Evolutionary conservation across 306 rosid genomes (phyloP).

Genomic region (Prunus persica): Prunus_persica_NCBIv2 NC_034013.1:15363501-15364000

Average conservation of each 20-base stretch:
- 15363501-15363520: not conserved
- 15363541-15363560: not conserved
- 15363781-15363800: not conserved
- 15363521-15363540: not conserved
- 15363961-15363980: not conserved
- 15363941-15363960: not conserved
- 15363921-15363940: not conserved
- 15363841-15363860: not conserved
- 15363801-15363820: not conserved
- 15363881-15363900: not conserved
- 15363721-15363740: not conserved
- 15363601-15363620: not conserved
- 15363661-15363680: not conserved
- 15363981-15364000: not conserved
- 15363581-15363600: not conserved
- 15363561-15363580: constrained; percentile 4
- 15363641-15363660: not conserved
- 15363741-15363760: not conserved
- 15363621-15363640: not conserved
- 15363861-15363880: not conserved
- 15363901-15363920: not conserved
- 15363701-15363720: not conserved
- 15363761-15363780: not conserved
- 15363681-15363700: not conserved
- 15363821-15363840: not conserved